A percentile compares a stretch with the other conserved stretches of the same genome.
These are phyloP conservation scores for Anastatica hierochuntica DNA, from an alignment of 345 rosid genomes.

Conservation along the genomic window DNA sequence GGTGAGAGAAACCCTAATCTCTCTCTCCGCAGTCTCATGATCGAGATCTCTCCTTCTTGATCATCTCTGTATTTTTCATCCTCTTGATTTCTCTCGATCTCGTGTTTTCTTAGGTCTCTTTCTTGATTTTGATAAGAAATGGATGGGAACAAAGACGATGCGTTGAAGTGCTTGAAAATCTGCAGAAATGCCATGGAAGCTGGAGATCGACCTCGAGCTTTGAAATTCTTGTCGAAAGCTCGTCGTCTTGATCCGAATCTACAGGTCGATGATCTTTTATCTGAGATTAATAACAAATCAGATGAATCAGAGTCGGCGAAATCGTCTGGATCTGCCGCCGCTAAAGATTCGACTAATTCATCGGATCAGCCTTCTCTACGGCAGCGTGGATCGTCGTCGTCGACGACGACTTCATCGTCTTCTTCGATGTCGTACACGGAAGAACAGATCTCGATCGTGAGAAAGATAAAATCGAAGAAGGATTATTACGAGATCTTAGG, in stretches of 20 bases:
- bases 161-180: slow-evolving; percentile 72
- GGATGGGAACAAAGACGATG: slow-evolving; percentile 97
- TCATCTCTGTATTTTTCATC: not conserved
- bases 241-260: slow-evolving; percentile 86
- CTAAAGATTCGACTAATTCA: slow-evolving; percentile 15
- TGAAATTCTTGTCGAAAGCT: slow-evolving; percentile 73
- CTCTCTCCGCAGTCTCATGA: not conserved
- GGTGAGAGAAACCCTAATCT: slow-evolving; percentile 22
- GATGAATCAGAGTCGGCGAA: slow-evolving; percentile 8
- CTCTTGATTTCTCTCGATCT: slow-evolving; percentile 15
- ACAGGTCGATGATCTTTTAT: slow-evolving; percentile 49
- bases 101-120: slow-evolving; percentile 7
- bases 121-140: slow-evolving; percentile 20
- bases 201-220: slow-evolving; percentile 72
- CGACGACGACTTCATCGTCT: slow-evolving; percentile 20
- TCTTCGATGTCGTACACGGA: slow-evolving; percentile 42
- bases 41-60: too few species aligned
- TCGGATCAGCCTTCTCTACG: slow-evolving; percentile 51
- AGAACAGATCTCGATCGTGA: slow-evolving; percentile 68
- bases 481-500: slow-evolving; percentile 84
- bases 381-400: slow-evolving; percentile 34
- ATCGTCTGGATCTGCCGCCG: slow-evolving; percentile 13
- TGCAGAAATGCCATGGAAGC: slow-evolving; percentile 62
- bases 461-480: slow-evolving; percentile 67
- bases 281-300: slow-evolving; percentile 31